Evolutionary conservation across 1,284 basidiomycete genomes (phyloP).

Genomic region (Melanopsichium pennsylvanicum): DNA sequence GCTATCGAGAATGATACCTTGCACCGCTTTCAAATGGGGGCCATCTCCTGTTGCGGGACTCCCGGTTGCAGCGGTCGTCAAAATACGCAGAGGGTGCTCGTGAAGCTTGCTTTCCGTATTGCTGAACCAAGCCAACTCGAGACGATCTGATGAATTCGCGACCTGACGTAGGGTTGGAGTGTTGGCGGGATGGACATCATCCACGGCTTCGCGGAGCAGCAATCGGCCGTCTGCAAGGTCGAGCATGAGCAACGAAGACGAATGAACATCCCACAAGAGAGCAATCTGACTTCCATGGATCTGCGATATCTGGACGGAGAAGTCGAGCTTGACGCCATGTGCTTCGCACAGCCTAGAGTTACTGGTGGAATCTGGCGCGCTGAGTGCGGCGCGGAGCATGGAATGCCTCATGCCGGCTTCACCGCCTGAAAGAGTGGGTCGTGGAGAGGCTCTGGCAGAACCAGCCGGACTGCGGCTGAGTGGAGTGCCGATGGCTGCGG

Average conservation of each 20-base stretch:
- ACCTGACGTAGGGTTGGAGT: neutral
- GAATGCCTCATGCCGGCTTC: conserved; percentile 25
- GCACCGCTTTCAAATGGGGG: neutral
- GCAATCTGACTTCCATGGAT: conserved; percentile 2
- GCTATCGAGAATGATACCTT: conserved; percentile 2
- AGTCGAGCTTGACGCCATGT: conserved; percentile 18
- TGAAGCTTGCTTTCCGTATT: conserved; percentile 11
- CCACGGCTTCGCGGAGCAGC: conserved; percentile 19
- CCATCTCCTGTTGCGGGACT: neutral
- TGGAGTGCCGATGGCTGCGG: conserved; percentile 29
- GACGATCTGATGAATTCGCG: neutral
- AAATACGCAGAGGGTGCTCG: neutral
- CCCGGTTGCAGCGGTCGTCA: neutral
- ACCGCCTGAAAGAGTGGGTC: conserved; percentile 11
- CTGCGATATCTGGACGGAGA: conserved; percentile 11
- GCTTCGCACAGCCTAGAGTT: conserved; percentile 15
- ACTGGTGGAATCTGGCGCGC: conserved; percentile 11
- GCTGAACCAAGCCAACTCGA: conserved; percentile 26
- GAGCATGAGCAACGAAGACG: conserved; percentile 14
- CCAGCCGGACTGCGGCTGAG: conserved; percentile 32
- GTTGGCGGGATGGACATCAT: conserved; percentile 12
- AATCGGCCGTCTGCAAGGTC: conserved; percentile 14
- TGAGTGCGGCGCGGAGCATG: conserved; percentile 26
- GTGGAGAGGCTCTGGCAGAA: conserved; percentile 26
- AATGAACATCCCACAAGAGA: conserved; percentile 29